Percentiles rank a stretch among this genome's conserved stretches.
phyloP scores from a whole-genome alignment of 805 yeast genomes.

The Lachancea fermentati region DNA sequence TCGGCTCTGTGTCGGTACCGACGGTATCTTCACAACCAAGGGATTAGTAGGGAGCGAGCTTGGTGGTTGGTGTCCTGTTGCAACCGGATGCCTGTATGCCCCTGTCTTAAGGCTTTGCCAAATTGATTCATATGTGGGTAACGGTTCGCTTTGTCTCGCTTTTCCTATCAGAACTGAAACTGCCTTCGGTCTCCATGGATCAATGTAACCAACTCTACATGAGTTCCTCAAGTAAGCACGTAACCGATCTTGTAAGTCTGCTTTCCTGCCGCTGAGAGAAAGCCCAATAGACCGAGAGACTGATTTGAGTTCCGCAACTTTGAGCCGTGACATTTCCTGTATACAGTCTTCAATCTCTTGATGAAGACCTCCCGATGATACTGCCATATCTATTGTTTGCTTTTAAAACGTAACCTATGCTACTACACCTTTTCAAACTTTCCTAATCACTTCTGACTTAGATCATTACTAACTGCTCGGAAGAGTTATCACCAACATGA shows the following conservation, averaged over 20 bases:
- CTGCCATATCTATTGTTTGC: constrained; percentile 2
- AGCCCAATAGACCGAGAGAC: constrained; percentile 47
- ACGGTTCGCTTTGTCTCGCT: constrained; percentile 31
- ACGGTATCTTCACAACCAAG: neutral
- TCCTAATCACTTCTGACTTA: no score
- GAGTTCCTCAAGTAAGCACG: constrained; percentile 41
- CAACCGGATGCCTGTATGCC: constrained; percentile 20
- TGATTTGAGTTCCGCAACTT: constrained; percentile 48
- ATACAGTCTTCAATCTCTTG: constrained; percentile 31
- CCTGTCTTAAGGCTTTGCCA: constrained; percentile 19
- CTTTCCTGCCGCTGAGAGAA: constrained; percentile 53
- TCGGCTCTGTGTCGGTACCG: constrained; percentile 4
- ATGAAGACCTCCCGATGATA: constrained; percentile 23
- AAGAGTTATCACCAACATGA: no score
- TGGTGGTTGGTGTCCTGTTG: constrained; percentile 21
- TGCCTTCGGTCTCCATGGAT: constrained; percentile 41
- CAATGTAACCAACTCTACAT: constrained; percentile 34
- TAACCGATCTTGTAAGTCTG: constrained; percentile 52
- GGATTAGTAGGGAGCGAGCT: constrained; percentile 7
- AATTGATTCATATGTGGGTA: constrained; percentile 37
- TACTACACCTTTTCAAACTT: neutral
- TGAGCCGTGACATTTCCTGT: constrained; percentile 33
- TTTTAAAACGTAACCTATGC: neutral
- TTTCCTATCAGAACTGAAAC: constrained; percentile 40
- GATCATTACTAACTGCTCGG: no score